Evolutionary conservation across 2,329 filamentous ascomycete species (phyloP), one percentile per base, ranked within the genome.

Genomic region (Aspergillus fructus): DNA sequence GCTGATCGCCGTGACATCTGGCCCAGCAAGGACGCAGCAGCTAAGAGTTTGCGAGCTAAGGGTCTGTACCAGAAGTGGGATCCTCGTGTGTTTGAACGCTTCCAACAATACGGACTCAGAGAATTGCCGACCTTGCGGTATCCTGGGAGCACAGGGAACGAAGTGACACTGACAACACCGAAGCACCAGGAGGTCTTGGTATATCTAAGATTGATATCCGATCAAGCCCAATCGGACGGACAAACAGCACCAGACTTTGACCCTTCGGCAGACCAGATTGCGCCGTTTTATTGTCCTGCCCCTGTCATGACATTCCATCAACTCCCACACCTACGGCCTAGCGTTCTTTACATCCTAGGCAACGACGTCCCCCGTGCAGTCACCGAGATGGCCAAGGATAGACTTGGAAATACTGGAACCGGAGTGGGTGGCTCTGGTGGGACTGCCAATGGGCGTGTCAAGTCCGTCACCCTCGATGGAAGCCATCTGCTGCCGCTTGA

Each of bases 131-230:
- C 41, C 2, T 12, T 21, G 6, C 13, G 15, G 3, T 17, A 34
- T 19, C n/a, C 45, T 5, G 47, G 17, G 7, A 23, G 6, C 3
- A 39, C 9, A 3, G 33, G 21, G 45, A 39, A n/a, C 19, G 33
- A 7, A n/a, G 86, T 90, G 1, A 90, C 89, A 0, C 79, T 74
- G 4, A 82, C 84, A 2, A 96, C 91, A 0, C 87, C 89, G 0
- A 91, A 91, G 68, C 86, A 93, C 71, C 89, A 94, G 69, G 90
- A 93, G 74, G 87, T 91, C 4, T 67, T 71, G 39, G 67, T 66
- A 8, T 74, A 72, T 56, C 37, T 68, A 11, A 66, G 71, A 3
- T 62, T 68, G 27, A 72, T 69, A 49, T 33, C 23, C 12, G 8
- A 21, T 4, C 19, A 7, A 8, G 19, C 5, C n/a, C n/a, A 34